A percentile compares a stretch with the other conserved stretches of the same genome.
phyloP scores from a whole-genome alignment of 2,329 filamentous ascomycete species.

The Diaporthe aspalathi region DNA sequence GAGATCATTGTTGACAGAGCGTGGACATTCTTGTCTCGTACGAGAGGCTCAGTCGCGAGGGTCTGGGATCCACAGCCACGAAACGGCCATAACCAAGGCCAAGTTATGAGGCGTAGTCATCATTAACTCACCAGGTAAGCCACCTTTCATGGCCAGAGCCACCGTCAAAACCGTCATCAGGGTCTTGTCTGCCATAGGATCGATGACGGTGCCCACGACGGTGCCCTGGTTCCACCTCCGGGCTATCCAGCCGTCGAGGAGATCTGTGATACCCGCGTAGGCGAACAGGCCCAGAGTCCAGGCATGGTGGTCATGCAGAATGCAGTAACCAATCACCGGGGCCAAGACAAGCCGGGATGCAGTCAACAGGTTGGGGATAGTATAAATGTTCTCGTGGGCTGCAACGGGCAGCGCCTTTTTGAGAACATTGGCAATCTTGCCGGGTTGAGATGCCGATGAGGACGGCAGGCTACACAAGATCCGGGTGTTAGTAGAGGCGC shows the following conservation, averaged over 20 bases:
- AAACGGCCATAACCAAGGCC: background rate
- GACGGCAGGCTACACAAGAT: conserved; percentile 30
- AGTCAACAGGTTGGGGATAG: conserved; percentile 92
- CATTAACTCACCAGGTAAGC: conserved; percentile 76
- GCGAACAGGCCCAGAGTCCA: conserved; percentile 87
- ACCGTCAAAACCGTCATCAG: conserved; percentile 95
- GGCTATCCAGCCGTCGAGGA: conserved; percentile 95
- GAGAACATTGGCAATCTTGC: conserved; percentile 33
- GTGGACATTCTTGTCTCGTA: background rate
- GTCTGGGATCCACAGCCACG: background rate
- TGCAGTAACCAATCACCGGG: conserved; percentile 87
- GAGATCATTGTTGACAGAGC: background rate
- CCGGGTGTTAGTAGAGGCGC: conserved; percentile 22
- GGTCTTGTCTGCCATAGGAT: conserved; percentile 96
- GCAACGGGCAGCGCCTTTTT: conserved; percentile 41
- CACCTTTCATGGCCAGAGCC: conserved; percentile 84
- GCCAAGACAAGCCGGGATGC: conserved; percentile 85
- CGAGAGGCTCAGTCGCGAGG: background rate
- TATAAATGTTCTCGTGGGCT: conserved; percentile 92
- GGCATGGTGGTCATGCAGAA: conserved; percentile 83
- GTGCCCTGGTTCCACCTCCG: conserved; percentile 88
- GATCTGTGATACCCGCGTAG: conserved; percentile 91
- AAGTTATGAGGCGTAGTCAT: background rate
- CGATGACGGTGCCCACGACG: conserved; percentile 93
- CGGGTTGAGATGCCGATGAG: conserved; percentile 11